Base-by-base conservation (phyloP, 2,329 filamentous ascomycete species). In the Fusarium bulbicola region DNA sequence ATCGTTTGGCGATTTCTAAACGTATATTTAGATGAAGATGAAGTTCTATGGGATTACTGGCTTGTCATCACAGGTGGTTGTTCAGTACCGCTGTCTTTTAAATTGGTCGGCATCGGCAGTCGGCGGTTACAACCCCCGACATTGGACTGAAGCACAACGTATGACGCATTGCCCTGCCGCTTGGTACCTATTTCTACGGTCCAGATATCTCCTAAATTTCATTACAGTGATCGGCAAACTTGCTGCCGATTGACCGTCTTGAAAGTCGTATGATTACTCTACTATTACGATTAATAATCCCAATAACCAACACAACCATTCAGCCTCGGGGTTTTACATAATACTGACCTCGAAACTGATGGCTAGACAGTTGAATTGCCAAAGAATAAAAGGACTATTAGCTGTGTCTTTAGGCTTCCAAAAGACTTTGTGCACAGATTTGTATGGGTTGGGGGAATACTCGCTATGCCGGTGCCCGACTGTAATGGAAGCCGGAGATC, bases 1-100 rank as follows among this genome's bases (percentile, higher is more conserved):
- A 58, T 58, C 4, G 2, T n/a, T 10, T 26, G 11, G n/a, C 0
- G 1, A 21, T 10, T 42, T 0, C 1, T 20, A 11, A 18, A 15
- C 1, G 7, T 8, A 24, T 3, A 7, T n/a, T n/a, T 20, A 13
- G 24, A 1, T n/a, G 6, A 21, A 28, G 24, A 37, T 13, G 7
- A 13, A 39, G 9, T 24, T 16, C 0, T 15, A 18, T 28, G 18
- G 8, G 6, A 46, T 36, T 36, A 14, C 12, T 18, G 24, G 7
- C 8, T 56, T 13, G 3, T 12, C 3, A 9, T 28, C 14, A 4
- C 5, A 0, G 9, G 9, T 21, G 8, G 26, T 6, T 26, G 13
- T 4, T 21, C 8, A 26, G 7, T 34, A 4, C 13, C 1, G 16
- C 20, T 16, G 4, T 47, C 54, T 54, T 28, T 49, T 58, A 28